A percentile compares a stretch with the other conserved stretches of the same genome.
These are phyloP conservation scores for Bipolaris victoriae DNA, from an alignment of 2,329 filamentous ascomycete genomes.

Conservation along the genomic window DNA sequence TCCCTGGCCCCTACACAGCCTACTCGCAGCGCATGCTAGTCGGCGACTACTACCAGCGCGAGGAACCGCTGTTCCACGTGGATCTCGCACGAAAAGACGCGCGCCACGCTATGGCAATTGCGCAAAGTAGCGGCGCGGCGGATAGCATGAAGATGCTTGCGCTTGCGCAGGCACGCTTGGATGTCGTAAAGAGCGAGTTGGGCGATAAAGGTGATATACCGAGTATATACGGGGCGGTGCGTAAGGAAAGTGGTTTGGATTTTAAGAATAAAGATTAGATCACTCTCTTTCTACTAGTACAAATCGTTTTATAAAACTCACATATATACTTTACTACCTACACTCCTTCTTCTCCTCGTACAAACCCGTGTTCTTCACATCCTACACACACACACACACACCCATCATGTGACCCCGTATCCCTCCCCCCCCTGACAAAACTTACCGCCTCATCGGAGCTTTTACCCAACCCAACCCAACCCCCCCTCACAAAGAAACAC, in stretches of 20 bases:
- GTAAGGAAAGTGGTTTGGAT: slow-evolving; percentile 74
- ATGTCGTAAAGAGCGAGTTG: slow-evolving; percentile 69
- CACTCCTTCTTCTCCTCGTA: too few relatives aligned
- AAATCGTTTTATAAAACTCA: too few relatives aligned
- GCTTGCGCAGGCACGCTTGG: slow-evolving; percentile 70
- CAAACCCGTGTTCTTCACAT: too few relatives aligned
- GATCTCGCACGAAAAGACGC: slow-evolving; percentile 85
- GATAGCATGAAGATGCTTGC: slow-evolving; percentile 68
- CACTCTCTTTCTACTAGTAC: neutral
- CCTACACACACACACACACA: too few relatives aligned
- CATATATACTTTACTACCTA: too few relatives aligned
- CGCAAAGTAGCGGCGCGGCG: slow-evolving; percentile 60
- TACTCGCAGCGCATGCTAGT: slow-evolving; percentile 76
- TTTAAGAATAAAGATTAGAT: slow-evolving; percentile 61
- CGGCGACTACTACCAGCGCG: slow-evolving; percentile 77
- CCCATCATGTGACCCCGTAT: too few relatives aligned
- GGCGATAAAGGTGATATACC: slow-evolving; percentile 79
- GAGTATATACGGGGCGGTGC: slow-evolving; percentile 79
- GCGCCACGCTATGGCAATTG: slow-evolving; percentile 73
- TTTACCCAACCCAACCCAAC: too few relatives aligned
- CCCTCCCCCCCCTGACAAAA: too few relatives aligned
- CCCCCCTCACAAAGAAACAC: too few relatives aligned
- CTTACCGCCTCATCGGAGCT: too few relatives aligned
- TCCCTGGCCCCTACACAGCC: slow-evolving; percentile 75
- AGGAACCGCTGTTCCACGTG: slow-evolving; percentile 81